Base-by-base conservation (phyloP, 345 rosid genomes). In the Sonneratia alba region DNA sequence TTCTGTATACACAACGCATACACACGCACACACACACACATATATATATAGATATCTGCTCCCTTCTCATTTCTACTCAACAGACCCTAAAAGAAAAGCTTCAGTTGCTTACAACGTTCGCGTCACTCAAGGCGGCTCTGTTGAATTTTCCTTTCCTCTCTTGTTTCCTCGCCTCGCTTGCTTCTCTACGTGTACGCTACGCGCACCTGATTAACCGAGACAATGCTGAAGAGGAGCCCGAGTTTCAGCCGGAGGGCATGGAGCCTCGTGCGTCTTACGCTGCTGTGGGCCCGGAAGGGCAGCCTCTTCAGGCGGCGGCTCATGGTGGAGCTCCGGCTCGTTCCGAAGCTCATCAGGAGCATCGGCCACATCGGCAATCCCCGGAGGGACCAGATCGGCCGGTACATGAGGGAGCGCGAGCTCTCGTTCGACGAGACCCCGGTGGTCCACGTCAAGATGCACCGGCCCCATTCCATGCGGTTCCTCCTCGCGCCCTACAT, bases 361-460 rank as follows among this genome's bases (percentile, higher is more conserved):
- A 38, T 42, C 72, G 55, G 73, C 62, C 24, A 21, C 61, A 21
- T 56, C 27, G 8, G n/a, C 7, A 56, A 21, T 7, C 53, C 74
- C 40, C 83, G 90, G 82, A 95, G 86, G 83, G 97, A 73, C 67
- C 86, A 72, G 6, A 32, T 75, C 32, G 73, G 70, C 32, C 32
- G 32, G 72, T 85, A 83, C 22, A 78, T 22, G 36, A 27, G 85
- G 42, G 96, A 91, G 75, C 90, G 85, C 2, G 78, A 95, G 87
- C 88, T 95, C 66, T 89, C 99, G 5, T 95, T 95, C 70, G 96
- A 92, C 36, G 79, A 88, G 71, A 92, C 99, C 0, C 99, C 97
- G 14, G 70, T 89, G 45, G 83, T 90, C 80, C 86, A 85, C 32
- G 77, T 82, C 73, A 91, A 85, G 85, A 90, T 85, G 85, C 77